Conservation (phyloP, 1,284 basidiomycete species). For the Rhizopogon hawkerae region DNA sequence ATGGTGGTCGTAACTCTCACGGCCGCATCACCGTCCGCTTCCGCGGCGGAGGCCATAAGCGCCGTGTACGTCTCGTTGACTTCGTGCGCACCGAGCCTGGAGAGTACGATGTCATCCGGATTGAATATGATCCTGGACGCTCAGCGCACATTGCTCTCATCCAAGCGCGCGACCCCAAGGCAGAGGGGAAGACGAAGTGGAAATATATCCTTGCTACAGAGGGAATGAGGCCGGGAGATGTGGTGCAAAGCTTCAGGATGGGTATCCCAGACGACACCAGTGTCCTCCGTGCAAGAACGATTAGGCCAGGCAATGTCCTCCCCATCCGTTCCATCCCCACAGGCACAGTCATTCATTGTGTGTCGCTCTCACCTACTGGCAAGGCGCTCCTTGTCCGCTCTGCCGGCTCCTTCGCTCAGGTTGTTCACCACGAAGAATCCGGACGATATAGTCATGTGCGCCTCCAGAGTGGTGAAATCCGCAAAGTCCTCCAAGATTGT, state of each 20-base stretch:
- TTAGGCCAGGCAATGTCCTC: conserved; percentile 91
- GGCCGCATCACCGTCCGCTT: conserved; percentile 87
- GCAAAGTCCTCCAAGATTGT: conserved; percentile 77
- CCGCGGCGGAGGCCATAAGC: conserved; percentile 86
- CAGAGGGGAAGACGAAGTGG: conserved; percentile 46
- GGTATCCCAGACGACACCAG: conserved; percentile 80
- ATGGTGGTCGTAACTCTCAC: conserved; percentile 78
- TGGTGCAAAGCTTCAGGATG: conserved; percentile 79
- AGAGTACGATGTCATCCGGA: conserved; percentile 80
- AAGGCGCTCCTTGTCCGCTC: conserved; percentile 81
- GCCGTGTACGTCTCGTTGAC: conserved; percentile 82
- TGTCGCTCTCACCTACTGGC: conserved; percentile 72
- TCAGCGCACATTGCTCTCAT: conserved; percentile 92
- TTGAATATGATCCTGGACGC: conserved; percentile 95
- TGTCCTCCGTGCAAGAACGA: conserved; percentile 75
- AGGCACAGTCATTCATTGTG: conserved; percentile 85
- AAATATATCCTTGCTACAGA: conserved; percentile 92
- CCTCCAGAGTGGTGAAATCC: conserved; percentile 88
- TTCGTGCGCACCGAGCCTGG: conserved; percentile 75
- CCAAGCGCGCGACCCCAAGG: conserved; percentile 45
- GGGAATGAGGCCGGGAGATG: conserved; percentile 81
- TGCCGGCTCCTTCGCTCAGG: conserved; percentile 81
- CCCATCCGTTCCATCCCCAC: conserved; percentile 88
- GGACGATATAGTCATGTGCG: conserved; percentile 77
- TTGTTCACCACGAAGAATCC: conserved; percentile 67